Evolutionary conservation across 2,329 filamentous ascomycete genomes (phyloP).

Genomic region (Alternaria sp.): DNA sequence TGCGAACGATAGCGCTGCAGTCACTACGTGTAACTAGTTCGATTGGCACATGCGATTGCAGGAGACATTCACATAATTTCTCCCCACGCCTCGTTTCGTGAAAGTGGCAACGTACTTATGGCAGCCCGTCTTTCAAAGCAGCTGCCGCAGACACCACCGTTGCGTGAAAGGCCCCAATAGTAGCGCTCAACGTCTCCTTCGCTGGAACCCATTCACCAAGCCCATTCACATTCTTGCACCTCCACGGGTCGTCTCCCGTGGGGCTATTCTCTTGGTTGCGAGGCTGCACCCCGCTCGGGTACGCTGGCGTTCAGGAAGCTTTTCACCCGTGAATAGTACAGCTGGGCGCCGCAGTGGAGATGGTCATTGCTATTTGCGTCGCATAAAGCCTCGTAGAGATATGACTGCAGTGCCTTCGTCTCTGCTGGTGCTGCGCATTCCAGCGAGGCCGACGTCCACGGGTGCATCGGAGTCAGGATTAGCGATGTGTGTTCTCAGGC

Average conservation of each 20-base stretch:
- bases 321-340: too few species aligned
- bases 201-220: not conserved
- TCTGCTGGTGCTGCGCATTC: not conserved
- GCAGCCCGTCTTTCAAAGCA: not conserved
- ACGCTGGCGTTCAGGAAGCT: not conserved
- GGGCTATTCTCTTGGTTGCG: not conserved
- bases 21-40: not conserved
- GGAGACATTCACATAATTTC: too few species aligned
- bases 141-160: not conserved
- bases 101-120: not conserved
- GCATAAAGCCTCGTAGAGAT: not conserved
- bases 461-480: not conserved
- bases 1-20: not conserved
- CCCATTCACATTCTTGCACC: not conserved
- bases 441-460: not conserved
- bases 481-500: not conserved
- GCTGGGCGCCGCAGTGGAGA: not conserved
- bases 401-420: not conserved
- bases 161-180: not conserved
- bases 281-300: not conserved
- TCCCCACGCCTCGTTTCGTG: not conserved
- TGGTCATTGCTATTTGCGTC: not conserved
- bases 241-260: not conserved
- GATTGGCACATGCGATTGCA: not conserved
- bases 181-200: not conserved